Base-by-base conservation (phyloP, 768 basidiomycete genomes). In the Gelatoporia subvermispora region DNA sequence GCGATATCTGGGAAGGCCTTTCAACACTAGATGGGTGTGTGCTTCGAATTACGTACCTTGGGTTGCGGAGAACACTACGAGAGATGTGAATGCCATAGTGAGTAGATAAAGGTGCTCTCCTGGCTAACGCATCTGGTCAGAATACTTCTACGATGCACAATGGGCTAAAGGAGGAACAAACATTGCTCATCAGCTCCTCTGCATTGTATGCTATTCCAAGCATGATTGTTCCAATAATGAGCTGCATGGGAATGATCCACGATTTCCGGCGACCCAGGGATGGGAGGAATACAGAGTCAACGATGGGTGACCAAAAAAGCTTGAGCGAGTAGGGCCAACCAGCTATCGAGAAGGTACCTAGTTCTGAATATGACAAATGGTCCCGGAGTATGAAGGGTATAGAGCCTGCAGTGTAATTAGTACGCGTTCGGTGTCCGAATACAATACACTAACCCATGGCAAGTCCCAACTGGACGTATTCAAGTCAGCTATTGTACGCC, bases 171-270 rank as follows among this genome's bases (percentile, higher is more conserved):
- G 45, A 36, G 41, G 21, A 56, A 59, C 77, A 46, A 45, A 94
- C 93, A 59, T 88, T 78, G 49, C 87, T 81, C 66, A 96, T 77
- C 54, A 94, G 71, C 55, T 77, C 77, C 59, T 92, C 77, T 7
- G 85, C 84, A 56, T 86, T 81, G 47, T 78, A 63, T 4, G 88
- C 87, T 51, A 91, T 83, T 58, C 82, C 84, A 34, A 89, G 59
- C 87, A 91, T 89, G 50, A 93, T 70, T 36, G 78, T 73, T 36
- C 93, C 96, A 43, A 97, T 88, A 54, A 93, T 81, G 25, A 84
- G 64, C 65, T 99, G 96, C 77, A 99, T 96, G 38, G 96, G 96
- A 53, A 98, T 85, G 57, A 99, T 98, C 96, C 96, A 99, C 52
- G 91, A 93, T 68, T 97, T 99, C 54, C 96, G 77, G 43, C 96